Evolutionary conservation across 108 stramenopile species (phyloP).

Genomic region (Chaetoceros muelleri): DNA sequence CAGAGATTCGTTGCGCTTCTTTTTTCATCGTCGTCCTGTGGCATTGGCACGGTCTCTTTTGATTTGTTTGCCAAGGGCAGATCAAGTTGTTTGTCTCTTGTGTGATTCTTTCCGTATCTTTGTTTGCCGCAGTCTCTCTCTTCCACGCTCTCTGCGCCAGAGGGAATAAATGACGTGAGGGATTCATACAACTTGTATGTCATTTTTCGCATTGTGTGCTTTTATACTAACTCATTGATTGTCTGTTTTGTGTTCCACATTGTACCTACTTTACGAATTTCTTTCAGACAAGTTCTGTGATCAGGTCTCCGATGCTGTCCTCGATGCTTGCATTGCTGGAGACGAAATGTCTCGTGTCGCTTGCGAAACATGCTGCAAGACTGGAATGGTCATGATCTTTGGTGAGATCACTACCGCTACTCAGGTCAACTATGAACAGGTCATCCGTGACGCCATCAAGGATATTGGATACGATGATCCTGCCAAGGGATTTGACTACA

Average conservation of each 20-base stretch:
- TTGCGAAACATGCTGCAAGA: slow-evolving; percentile 96
- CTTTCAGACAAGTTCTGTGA: slow-evolving; percentile 92
- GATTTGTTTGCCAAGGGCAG: background rate
- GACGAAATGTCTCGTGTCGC: slow-evolving; percentile 91
- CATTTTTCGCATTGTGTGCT: background rate
- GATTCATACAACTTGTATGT: slow-evolving; percentile 1
- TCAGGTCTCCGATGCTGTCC: slow-evolving; percentile 92
- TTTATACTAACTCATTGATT: background rate
- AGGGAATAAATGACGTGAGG: background rate
- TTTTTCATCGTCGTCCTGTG: too few species aligned
- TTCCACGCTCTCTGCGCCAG: background rate
- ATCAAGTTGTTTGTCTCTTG: background rate
- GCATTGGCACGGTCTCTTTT: too few species aligned
- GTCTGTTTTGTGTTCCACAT: background rate
- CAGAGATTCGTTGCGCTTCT: too few species aligned
- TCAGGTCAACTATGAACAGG: slow-evolving; percentile 95
- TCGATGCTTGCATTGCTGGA: slow-evolving; percentile 91
- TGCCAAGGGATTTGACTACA: slow-evolving; percentile 96
- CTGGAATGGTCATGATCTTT: slow-evolving; percentile 96
- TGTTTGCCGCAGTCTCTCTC: background rate
- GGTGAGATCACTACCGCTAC: slow-evolving; percentile 95
- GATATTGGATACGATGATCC: slow-evolving; percentile 94
- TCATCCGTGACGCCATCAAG: slow-evolving; percentile 91
- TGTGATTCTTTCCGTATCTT: background rate
- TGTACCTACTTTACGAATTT: slow-evolving; percentile 1